Evolutionary conservation across 2,329 filamentous ascomycete species (phyloP).

Genomic region (Claviceps humidiphila): DNA sequence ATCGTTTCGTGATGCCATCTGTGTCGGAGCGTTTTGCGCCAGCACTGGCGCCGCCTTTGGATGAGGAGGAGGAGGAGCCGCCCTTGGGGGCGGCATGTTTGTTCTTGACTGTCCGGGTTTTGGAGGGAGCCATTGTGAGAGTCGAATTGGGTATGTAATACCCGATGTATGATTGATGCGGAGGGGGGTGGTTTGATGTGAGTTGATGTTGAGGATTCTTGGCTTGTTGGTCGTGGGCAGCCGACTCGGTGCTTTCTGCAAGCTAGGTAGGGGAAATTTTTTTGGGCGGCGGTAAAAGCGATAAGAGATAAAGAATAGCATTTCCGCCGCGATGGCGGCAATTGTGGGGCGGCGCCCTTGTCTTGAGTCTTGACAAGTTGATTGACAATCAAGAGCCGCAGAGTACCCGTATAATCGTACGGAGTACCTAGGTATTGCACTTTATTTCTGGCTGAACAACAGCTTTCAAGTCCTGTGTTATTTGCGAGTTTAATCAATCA

Average conservation of each 20-base stretch:
- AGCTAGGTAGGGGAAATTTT: neutral
- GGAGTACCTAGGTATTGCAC: no score
- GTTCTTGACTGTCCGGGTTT: constrained; percentile 49
- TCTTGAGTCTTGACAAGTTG: no score
- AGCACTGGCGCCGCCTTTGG: constrained; percentile 19
- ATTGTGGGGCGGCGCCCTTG: neutral
- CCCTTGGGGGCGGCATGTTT: constrained; percentile 45
- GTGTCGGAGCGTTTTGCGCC: constrained; percentile 20
- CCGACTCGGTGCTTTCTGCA: neutral
- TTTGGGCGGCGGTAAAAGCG: neutral
- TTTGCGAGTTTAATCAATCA: no score
- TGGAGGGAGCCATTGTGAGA: constrained; percentile 37
- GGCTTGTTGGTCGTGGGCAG: no score
- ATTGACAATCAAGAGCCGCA: no score
- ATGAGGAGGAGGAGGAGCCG: constrained; percentile 19
- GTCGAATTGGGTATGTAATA: neutral
- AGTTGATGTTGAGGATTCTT: neutral
- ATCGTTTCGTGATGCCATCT: constrained; percentile 36
- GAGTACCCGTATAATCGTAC: no score
- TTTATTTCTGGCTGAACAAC: no score
- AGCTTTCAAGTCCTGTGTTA: no score
- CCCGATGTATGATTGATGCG: neutral
- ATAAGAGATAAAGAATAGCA: constrained; percentile 7
- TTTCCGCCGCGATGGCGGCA: neutral
- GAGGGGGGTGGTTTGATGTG: neutral